These are phyloP conservation scores for Massospora cicadina DNA, from an alignment of 371 early-diverging fungal genomes.

Conservation along the genomic window DNA sequence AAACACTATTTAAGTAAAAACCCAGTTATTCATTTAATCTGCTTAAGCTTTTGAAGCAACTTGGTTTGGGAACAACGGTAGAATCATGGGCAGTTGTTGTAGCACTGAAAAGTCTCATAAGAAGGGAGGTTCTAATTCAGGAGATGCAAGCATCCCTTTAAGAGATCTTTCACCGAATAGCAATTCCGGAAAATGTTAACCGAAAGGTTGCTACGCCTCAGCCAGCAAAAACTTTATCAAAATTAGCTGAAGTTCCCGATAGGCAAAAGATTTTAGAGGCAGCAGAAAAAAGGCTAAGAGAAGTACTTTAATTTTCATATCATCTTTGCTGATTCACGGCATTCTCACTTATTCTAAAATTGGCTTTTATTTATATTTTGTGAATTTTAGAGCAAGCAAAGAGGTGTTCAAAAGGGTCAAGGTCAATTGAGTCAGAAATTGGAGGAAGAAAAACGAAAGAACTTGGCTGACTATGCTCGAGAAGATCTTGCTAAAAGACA, in stretches of 20 bases:
- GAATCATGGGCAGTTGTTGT: not conserved
- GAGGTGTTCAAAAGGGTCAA: constrained; percentile 3
- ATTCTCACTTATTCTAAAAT: not conserved
- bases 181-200: not conserved
- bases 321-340: not conserved
- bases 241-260: not conserved
- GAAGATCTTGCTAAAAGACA: not conserved
- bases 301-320: not conserved
- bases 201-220: not conserved
- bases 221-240: not conserved
- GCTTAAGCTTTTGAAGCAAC: too few species aligned
- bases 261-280: constrained; percentile 7
- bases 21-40: too few species aligned
- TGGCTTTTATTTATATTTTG: not conserved
- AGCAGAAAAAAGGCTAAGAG: constrained; percentile 1
- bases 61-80: too few species aligned
- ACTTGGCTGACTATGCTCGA: constrained; percentile 3
- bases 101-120: not conserved
- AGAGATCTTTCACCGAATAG: not conserved
- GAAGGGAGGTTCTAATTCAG: not conserved
- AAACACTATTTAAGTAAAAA: too few species aligned
- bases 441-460: not conserved
- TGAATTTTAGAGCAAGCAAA: not conserved
- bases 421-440: not conserved
- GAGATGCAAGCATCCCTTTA: not conserved